Conservation (phyloP, 148 eudicot species). For the Fagopyrum homotropicum region DNA sequence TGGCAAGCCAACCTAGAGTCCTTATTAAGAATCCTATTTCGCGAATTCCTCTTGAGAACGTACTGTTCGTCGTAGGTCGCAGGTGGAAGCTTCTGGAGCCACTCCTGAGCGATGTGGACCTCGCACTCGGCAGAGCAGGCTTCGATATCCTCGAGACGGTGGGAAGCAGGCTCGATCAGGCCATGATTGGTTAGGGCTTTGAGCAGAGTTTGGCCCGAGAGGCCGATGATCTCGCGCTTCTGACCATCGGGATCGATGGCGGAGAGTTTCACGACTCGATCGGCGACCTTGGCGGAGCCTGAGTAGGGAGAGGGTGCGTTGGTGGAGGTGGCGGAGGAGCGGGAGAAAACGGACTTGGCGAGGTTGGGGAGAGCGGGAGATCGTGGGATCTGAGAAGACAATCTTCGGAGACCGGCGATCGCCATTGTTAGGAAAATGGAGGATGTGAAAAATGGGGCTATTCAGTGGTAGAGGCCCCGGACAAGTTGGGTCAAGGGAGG, state of each 20-base stretch:
- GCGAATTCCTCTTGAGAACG: constrained; percentile 49
- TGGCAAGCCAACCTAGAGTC: constrained; percentile 91
- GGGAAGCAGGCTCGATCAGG: constrained; percentile 86
- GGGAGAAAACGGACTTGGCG: constrained; percentile 33
- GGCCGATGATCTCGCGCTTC: constrained; percentile 62
- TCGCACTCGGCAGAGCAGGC: constrained; percentile 98
- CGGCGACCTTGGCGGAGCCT: constrained; percentile 61
- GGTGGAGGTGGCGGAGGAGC: constrained; percentile 33
- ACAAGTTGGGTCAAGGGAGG: background rate
- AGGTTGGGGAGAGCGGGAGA: constrained; percentile 38
- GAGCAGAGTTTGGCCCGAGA: constrained; percentile 80
- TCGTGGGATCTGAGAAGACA: constrained; percentile 41
- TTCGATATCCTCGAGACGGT: constrained; percentile 84
- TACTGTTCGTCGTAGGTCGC: constrained; percentile 74
- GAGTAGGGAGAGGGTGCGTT: constrained; percentile 20
- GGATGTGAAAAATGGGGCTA: background rate
- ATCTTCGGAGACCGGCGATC: constrained; percentile 36
- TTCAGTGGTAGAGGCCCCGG: background rate
- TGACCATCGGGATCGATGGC: constrained; percentile 71
- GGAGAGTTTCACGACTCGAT: constrained; percentile 76
- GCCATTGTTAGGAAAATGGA: constrained; percentile 43
- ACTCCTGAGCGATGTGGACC: constrained; percentile 93
- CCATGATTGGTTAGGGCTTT: constrained; percentile 60
- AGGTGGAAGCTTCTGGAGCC: constrained; percentile 77
- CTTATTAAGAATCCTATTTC: constrained; percentile 60